Evolutionary conservation across 106 monocot genomes (phyloP).

Genomic region (Alisma plantagoaquatica): DNA sequence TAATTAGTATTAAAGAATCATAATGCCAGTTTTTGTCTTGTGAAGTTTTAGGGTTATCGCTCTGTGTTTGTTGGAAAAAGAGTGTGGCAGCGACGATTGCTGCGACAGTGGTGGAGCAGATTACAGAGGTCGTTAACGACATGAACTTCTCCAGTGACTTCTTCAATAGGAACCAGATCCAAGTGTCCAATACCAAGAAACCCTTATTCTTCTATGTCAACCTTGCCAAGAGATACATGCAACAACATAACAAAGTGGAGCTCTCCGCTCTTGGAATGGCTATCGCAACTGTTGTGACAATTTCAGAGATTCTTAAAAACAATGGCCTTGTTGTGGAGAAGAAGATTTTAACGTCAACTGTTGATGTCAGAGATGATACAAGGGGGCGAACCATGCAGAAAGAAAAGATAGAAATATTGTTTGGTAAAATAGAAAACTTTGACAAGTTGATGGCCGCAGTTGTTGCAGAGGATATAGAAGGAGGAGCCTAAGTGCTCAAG

Average conservation of each 20-base stretch:
- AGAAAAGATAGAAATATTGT: slow-evolving; percentile 55
- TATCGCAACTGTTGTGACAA: slow-evolving; percentile 62
- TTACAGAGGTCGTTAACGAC: slow-evolving; percentile 1
- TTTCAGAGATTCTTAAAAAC: slow-evolving; percentile 66
- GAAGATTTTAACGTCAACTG: slow-evolving; percentile 56
- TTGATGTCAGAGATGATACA: slow-evolving; percentile 56
- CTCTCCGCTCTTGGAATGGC: too few relatives aligned
- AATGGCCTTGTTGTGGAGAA: slow-evolving; percentile 59
- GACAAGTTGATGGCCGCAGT: slow-evolving; percentile 62
- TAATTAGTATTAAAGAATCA: too few relatives aligned
- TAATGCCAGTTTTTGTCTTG: too few relatives aligned
- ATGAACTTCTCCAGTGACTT: slow-evolving; percentile 5
- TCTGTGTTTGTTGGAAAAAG: too few relatives aligned
- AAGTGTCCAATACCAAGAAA: too few relatives aligned
- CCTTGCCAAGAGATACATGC: slow-evolving; percentile 4
- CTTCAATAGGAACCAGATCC: slow-evolving; percentile 12
- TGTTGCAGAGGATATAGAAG: slow-evolving; percentile 33
- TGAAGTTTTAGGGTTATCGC: too few relatives aligned
- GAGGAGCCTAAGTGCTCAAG: slow-evolving; percentile 36
- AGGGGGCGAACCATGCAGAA: slow-evolving; percentile 49
- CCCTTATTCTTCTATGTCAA: too few relatives aligned
- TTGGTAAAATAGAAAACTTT: slow-evolving; percentile 58
- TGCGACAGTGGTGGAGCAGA: slow-evolving; percentile 1
- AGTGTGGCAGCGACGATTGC: background rate
- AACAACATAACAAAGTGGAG: slow-evolving; percentile 8